Percentiles rank a stretch among this genome's conserved stretches.
Evolutionary conservation across 2,329 filamentous ascomycete genomes (phyloP).

Genomic region (Exutisphaerella laricina): DNA sequence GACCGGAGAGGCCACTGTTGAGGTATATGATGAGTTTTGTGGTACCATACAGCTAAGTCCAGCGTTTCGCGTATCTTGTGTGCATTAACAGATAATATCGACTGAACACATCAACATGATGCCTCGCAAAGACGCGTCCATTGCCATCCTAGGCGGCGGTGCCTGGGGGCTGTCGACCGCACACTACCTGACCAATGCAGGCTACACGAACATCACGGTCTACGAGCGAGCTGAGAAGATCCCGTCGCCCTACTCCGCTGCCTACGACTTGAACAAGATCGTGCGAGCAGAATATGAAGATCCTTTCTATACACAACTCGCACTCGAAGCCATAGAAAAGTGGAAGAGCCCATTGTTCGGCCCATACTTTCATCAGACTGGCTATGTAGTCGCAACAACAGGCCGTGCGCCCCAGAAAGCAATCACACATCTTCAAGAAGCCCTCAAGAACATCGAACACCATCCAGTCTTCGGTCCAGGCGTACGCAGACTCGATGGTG

Average conservation of each 20-base stretch:
- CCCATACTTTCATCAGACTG: constrained; percentile 49
- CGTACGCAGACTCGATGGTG: constrained; percentile 36
- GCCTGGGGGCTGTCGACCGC: constrained; percentile 50
- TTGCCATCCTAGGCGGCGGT: constrained; percentile 27
- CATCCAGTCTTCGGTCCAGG: constrained; percentile 40
- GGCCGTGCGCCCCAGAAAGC: constrained; percentile 46
- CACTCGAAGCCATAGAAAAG: constrained; percentile 46
- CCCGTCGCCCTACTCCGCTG: constrained; percentile 47
- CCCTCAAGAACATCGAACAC: constrained; percentile 38
- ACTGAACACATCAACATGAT: neutral
- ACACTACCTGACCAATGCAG: constrained; percentile 41
- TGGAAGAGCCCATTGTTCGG: constrained; percentile 52
- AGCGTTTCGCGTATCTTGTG: too few species aligned
- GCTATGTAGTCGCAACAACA: constrained; percentile 49
- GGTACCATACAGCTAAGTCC: too few species aligned
- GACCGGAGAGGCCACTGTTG: neutral
- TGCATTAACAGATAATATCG: too few species aligned
- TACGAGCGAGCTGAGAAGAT: constrained; percentile 42
- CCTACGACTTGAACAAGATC: constrained; percentile 36
- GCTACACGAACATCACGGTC: constrained; percentile 46
- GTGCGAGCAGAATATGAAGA: constrained; percentile 72
- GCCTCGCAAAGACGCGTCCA: constrained; percentile 2
- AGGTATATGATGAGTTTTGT: too few species aligned
- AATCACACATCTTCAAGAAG: constrained; percentile 41
- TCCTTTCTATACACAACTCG: constrained; percentile 66